Evolutionary conservation across 2,329 filamentous ascomycete species (phyloP), one percentile per base, ranked within the genome.

Genomic region (Fonsecaea monophora): DNA sequence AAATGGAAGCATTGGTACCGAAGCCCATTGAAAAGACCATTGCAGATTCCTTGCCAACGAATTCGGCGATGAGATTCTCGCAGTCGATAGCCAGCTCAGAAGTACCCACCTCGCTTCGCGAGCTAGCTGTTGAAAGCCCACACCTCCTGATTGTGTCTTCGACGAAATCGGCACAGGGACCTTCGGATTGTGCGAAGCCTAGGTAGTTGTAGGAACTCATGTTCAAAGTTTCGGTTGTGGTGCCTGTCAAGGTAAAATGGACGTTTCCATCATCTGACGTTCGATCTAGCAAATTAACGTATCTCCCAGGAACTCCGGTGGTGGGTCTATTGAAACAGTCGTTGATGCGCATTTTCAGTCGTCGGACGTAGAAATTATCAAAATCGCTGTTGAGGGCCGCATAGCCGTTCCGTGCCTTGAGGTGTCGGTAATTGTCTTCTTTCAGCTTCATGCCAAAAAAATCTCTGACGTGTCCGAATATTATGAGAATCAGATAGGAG

Each of bases 21-120:
- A 97, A 99, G 38, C 95, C 95, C 95, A 99, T 99, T 30, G 94
- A 97, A 82, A 98, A 98, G 60, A 99, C 90, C 90, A 97, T 97
- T 34, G 95, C 90, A 34, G 92, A 88, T 65, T 94, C 91, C 83
- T 98, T 99, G 77, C 94, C 94, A 45, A 98, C 92, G 75, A 99
- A 99, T 53, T 87, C 85, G 54, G 95, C 95, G 72, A 98, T 87
- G 75, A 96, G 86, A 35, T 90, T 88, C 82, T 99, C 95, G 3
- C 97, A 94, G 78, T 99, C 94, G 40, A 92, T 74, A 64, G 92
- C 90, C 66, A 99, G 83, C 76, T 98, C 95, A 2, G 91, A 90
- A 1, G 94, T 97, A 73, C 95, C 95, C 42, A 87, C 85, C 76
- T 98, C 95, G 54, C 87, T 87, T 64, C 94, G 89, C 38, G 94